Evolutionary conservation across 805 yeast genomes (phyloP), one percentile per base, ranked within the genome.

Genomic region (Millerozyma miso): DNA sequence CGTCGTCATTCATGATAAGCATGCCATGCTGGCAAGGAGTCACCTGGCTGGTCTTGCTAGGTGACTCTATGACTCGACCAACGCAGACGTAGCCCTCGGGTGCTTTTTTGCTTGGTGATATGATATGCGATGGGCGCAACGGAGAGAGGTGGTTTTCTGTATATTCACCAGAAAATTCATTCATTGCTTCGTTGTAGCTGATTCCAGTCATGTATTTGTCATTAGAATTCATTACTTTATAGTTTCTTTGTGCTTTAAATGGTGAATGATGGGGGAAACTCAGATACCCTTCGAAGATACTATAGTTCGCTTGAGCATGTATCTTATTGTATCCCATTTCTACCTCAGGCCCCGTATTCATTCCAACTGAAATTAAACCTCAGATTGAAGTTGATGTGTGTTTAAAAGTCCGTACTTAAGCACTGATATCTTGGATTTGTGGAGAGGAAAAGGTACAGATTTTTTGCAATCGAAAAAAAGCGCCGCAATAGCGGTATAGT

Each of bases 71-170:
- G 16, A 42, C 42, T 20, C 51, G 39, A 3, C 51, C 53, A n/a
- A 47, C 45, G 18, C 51, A 47, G 16, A 47, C 37, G 26, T 47
- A 49, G 10, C 51, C 53, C 15, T 44, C 47, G 3, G 49, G 51
- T 14, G 49, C 50, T 19, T 40, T 29, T 20, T 49, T 39, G 31
- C 41, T 44, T 4, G 50, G 48, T 6, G 50, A 47, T 17, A 44
- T 46, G 16, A 49, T 44, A 35, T 44, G 49, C 4, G 43, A 46
- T 14, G 42, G 45, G 19, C 45, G 31, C 16, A 41, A 40, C 16
- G 41, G 31, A 18, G 37, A 15, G 14, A 32, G 33, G 8, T 35
- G 46, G 8, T 35, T 43, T 13, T 39, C 46, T 16, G 33, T 31
- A 32, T 40, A 40, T 23, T 10, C 19, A 3, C 31, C 14, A 19